phyloP scores from a whole-genome alignment of 2,329 filamentous ascomycete species.

The Fusarium beomiforme region DNA sequence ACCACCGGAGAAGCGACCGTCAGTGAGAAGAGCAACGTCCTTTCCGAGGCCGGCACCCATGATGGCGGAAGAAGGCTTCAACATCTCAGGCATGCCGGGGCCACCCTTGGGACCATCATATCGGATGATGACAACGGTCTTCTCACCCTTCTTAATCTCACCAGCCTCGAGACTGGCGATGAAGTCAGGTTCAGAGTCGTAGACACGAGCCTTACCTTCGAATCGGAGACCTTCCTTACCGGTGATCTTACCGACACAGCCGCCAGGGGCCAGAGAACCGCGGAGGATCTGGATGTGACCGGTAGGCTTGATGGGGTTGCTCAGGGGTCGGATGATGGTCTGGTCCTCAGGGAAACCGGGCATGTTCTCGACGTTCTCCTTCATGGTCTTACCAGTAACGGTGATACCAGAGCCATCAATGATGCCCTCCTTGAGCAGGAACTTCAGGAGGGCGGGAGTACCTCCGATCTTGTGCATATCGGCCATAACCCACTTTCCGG shows the following conservation, averaged over 20 bases:
- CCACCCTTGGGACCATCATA: conserved; percentile 95
- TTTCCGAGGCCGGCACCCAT: conserved; percentile 88
- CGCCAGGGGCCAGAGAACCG: conserved; percentile 85
- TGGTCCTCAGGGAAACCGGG: conserved; percentile 80
- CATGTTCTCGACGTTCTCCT: conserved; percentile 82
- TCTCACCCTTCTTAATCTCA: conserved; percentile 84
- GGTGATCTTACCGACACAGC: conserved; percentile 92
- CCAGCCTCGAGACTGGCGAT: conserved; percentile 80
- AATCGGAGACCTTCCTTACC: conserved; percentile 92
- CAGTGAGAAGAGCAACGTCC: conserved; percentile 78
- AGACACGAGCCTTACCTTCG: conserved; percentile 82
- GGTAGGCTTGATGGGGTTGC: conserved; percentile 85
- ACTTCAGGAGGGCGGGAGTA: conserved; percentile 86
- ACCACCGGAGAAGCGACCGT: conserved; percentile 82
- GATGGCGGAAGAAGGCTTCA: conserved; percentile 91
- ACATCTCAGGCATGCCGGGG: conserved; percentile 93
- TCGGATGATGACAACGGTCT: conserved; percentile 89
- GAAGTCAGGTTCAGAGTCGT: conserved; percentile 84
- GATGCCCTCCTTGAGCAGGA: conserved; percentile 83
- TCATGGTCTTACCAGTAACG: conserved; percentile 89
- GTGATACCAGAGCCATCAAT: conserved; percentile 84
- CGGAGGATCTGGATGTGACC: conserved; percentile 91
- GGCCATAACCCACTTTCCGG: conserved; percentile 88
- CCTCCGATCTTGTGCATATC: conserved; percentile 87
- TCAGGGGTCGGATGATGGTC: conserved; percentile 81